Base-by-base conservation (phyloP, 345 rosid genomes). In the Raphanus sativus region DNA sequence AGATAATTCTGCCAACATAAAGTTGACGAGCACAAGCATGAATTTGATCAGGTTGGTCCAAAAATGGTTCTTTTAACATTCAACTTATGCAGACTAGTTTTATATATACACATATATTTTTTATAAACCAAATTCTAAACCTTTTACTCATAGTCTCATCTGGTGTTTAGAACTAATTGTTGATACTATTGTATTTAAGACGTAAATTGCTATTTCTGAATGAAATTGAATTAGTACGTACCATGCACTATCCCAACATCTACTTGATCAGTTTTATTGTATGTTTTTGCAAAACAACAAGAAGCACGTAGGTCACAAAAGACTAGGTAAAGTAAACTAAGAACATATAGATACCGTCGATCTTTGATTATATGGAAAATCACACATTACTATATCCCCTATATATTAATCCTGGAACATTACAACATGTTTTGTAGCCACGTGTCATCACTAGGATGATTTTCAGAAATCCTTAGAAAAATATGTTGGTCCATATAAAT, bases 321-420 rank as follows among this genome's bases (percentile, higher is more conserved):
- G 56, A 5, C 62, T 56, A 71, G 40, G 6, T 45, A 32, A 32
- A 58, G 28, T 5, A 21, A 17, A 38, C 45, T 9, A 38, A 38
- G 60, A 65, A 28, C 12, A 62, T 21, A 70, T 29, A 71, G 3
- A 55, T 71, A 65, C 15, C 24, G 25, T 58, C 12, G 28, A 9
- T 55, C 81, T 12, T 30, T 36, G 45, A 66, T 7, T 11, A 60
- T 16, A 70, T 38, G 11, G 45, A 62, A 48, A 62, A 12, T 24
- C 24, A 69, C 55, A 24, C 75, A 68, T 62, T 34, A 76, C 65
- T 63, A 55, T n/a, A n/a, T n/a, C n/a, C n/a, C n/a, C n/a, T n/a
- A n/a, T n/a, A n/a, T n/a, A n/a, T n/a, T n/a, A n/a, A n/a, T n/a
- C n/a, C n/a, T n/a, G n/a, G n/a, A n/a, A n/a, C n/a, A n/a, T n/a